These are phyloP conservation scores for Stagonosporopsis vannaccii DNA, from an alignment of 2,329 filamentous ascomycete species.

Conservation along the genomic window DNA sequence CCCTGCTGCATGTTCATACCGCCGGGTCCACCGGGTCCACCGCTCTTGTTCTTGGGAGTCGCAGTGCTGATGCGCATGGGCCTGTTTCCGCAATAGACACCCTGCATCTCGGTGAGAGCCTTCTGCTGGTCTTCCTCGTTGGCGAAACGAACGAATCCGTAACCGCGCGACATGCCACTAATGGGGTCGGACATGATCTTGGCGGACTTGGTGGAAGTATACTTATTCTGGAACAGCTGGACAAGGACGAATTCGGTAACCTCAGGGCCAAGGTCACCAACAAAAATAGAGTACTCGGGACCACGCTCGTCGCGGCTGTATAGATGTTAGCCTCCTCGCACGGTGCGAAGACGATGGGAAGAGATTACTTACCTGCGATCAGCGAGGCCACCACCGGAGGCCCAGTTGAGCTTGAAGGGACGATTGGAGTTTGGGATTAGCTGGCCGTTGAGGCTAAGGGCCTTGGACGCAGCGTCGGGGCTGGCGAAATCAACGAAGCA, in stretches of 20 bases:
- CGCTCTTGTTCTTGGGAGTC: constrained; percentile 88
- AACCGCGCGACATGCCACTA: constrained; percentile 95
- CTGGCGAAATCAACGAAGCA: constrained; percentile 95
- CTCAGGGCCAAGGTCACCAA: constrained; percentile 95
- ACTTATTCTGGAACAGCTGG: constrained; percentile 94
- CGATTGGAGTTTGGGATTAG: constrained; percentile 93
- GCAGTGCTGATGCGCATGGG: constrained; percentile 99
- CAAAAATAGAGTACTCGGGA: constrained; percentile 96
- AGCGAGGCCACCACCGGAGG: constrained; percentile 91
- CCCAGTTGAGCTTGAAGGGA: constrained; percentile 99
- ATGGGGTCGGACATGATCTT: constrained; percentile 99
- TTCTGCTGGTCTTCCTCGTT: constrained; percentile 96
- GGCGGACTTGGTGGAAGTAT: constrained; percentile 96
- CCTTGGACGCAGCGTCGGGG: constrained; percentile 87
- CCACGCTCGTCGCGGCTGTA: constrained; percentile 84
- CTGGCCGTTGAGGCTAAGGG: constrained; percentile 85
- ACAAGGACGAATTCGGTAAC: constrained; percentile 99
- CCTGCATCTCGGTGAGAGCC: constrained; percentile 96
- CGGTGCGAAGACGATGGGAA: not conserved
- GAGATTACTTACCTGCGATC: constrained; percentile 76
- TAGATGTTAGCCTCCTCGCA: constrained; percentile 12
- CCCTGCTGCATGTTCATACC: constrained; percentile 61
- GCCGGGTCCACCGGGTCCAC: constrained; percentile 61
- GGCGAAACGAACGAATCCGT: constrained; percentile 97
- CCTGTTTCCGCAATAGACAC: constrained; percentile 97